Percentiles rank a stretch among this genome's conserved stretches.
These are phyloP conservation scores for Geotrichum klebahnii DNA, from an alignment of 1,139 yeast genomes.

Conservation along the genomic window DNA sequence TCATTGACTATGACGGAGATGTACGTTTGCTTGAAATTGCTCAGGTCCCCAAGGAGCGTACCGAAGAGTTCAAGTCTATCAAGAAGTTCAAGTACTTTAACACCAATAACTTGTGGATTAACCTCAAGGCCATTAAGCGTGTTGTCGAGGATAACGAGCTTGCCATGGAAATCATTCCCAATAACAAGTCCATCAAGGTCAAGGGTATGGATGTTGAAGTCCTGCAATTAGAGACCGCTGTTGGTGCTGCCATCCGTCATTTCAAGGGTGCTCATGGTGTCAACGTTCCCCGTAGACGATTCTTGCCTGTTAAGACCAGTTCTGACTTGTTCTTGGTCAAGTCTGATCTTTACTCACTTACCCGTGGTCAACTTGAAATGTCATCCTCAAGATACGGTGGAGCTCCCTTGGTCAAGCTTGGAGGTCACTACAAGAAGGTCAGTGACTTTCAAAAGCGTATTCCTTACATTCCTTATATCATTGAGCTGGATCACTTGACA, in stretches of 20 bases:
- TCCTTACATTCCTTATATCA: constrained; percentile 91
- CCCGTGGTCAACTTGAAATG: constrained; percentile 85
- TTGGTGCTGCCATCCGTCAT: constrained; percentile 97
- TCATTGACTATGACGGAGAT: constrained; percentile 91
- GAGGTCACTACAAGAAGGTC: constrained; percentile 94
- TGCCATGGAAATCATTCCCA: constrained; percentile 92
- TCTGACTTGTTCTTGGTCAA: constrained; percentile 90
- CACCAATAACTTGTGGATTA: constrained; percentile 97
- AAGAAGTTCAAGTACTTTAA: constrained; percentile 97
- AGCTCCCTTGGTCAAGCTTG: constrained; percentile 92
- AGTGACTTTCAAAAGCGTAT: constrained; percentile 84
- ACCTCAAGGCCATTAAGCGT: constrained; percentile 88
- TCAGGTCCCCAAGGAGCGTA: constrained; percentile 97
- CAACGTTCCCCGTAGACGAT: constrained; percentile 95
- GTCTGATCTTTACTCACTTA: constrained; percentile 88
- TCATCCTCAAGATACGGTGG: constrained; percentile 82
- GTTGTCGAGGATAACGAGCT: constrained; percentile 80
- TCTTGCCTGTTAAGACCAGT: constrained; percentile 95
- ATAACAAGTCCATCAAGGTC: constrained; percentile 72
- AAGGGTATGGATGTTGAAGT: constrained; percentile 80
- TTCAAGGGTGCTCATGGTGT: constrained; percentile 95
- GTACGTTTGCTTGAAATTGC: constrained; percentile 95
- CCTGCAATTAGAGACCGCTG: constrained; percentile 95
- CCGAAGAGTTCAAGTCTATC: constrained; percentile 95
- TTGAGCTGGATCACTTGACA: constrained; percentile 94